Base-by-base conservation (phyloP, 306 rosid genomes). In the Inga leiocalycina region DNA sequence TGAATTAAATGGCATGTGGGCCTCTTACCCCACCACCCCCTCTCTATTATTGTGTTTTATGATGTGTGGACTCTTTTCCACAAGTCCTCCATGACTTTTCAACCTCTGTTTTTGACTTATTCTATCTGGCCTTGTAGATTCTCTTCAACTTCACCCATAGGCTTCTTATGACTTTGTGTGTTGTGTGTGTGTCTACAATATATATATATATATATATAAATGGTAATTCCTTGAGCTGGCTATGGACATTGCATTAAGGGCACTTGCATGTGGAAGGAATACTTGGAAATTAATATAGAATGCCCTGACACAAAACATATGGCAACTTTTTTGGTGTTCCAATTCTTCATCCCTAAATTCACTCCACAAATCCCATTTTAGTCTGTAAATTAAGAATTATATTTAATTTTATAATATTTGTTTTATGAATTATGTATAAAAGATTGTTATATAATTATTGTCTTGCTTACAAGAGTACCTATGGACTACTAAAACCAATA, bases 21-120 rank as follows among this genome's bases (percentile, higher is more conserved):
- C 67, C 85, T 71, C 85, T 85, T 66, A 79, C 77, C 78, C 80
- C 87, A 70, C 84, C 86, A 2, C 81, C 76, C 54, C 19, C 1
- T 37, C 76, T 82, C 54, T 76, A 85, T 85, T 77, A 85, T 79
- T 85, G 77, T 76, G 24, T 75, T 69, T 64, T 66, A 10, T 64
- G 41, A 27, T 30, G 5, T 72, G 62, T 19, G 20, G 8, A 22
- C 2, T 4, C 68, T 61, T 16, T 61, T 8, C 2, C 75, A 77
- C 74, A 43, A 73, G n/a, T 68, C 69, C 35, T 10, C 39, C 2
- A 68, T 17, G 57, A 5, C 16, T 16, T 24, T 35, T 43, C 43
- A 30, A 17, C 16, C 72, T 48, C 11, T 30, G 24, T 15, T 0
- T 32, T 22, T 57, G 12, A 43, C 67, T 17, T 32, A 8, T 66